These are phyloP conservation scores for Pilobolus umbonatus DNA, from an alignment of 192 early-diverging fungal genomes.

Conservation along the genomic window DNA sequence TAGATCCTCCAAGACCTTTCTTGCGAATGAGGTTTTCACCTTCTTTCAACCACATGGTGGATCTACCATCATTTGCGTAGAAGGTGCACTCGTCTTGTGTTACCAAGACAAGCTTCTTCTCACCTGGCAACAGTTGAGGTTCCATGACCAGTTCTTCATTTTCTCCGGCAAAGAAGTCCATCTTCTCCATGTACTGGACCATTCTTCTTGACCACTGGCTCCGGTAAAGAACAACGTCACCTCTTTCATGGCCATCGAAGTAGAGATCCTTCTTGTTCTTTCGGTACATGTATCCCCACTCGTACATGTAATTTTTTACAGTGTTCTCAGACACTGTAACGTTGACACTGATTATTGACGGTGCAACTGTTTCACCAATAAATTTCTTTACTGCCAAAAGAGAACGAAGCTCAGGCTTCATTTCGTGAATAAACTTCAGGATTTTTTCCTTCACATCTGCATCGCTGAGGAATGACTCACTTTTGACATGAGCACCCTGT, in stretches of 20 bases:
- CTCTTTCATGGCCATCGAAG: conserved; percentile 25
- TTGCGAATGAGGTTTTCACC: neutral
- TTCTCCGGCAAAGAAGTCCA: neutral
- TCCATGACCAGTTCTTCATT: neutral
- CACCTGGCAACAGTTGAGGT: no score
- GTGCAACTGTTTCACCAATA: neutral
- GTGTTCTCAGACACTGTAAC: neutral
- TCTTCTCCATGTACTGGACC: neutral
- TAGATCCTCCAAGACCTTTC: neutral
- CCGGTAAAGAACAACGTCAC: conserved; percentile 18
- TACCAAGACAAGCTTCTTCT: conserved; percentile 1
- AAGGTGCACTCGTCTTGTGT: conserved; percentile 4
- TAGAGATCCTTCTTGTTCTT: conserved; percentile 6
- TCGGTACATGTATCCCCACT: conserved; percentile 16
- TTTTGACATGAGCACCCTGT: conserved; percentile 2
- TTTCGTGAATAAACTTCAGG: neutral
- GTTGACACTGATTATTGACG: neutral
- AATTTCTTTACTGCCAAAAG: neutral
- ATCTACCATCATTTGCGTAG: neutral
- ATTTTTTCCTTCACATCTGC: neutral
- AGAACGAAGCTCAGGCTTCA: neutral
- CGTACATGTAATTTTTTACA: neutral
- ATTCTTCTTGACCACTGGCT: conserved; percentile 4
- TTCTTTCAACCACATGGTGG: neutral
- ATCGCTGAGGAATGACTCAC: neutral